phyloP scores from a whole-genome alignment of 768 basidiomycete species.

The Xerocomellus chrysenteron region DNA sequence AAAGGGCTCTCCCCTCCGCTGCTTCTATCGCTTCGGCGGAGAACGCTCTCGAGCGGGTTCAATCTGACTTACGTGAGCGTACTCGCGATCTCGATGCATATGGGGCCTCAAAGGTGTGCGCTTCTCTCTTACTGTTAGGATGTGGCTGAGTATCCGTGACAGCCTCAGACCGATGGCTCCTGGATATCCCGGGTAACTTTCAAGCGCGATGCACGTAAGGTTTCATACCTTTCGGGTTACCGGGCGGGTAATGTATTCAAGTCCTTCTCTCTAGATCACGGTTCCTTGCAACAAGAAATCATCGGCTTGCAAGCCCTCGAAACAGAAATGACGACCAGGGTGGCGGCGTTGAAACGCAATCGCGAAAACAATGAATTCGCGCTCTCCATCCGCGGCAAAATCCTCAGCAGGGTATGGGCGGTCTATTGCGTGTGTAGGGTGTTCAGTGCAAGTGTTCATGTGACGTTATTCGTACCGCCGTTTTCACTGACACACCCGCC shows the following conservation, averaged over 20 bases:
- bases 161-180: conserved; percentile 26
- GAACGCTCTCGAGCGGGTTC: conserved; percentile 56
- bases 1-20: conserved; percentile 23
- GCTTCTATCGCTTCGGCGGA: conserved; percentile 49
- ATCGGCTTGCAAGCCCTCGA: conserved; percentile 66
- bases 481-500: conserved; percentile 15
- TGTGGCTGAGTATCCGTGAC: conserved; percentile 9
- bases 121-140: background rate
- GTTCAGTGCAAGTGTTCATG: conserved; percentile 48
- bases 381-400: conserved; percentile 52
- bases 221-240: conserved; percentile 5
- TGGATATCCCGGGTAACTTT: conserved; percentile 32
- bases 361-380: conserved; percentile 50
- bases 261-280: conserved; percentile 31
- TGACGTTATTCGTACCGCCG: conserved; percentile 3
- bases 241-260: background rate
- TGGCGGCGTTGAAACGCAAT: conserved; percentile 49
- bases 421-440: conserved; percentile 66
- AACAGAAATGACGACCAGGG: conserved; percentile 60
- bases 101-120: conserved; percentile 25
- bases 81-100: conserved; percentile 27
- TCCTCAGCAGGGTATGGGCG: conserved; percentile 57
- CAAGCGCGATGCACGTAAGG: conserved; percentile 34
- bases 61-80: conserved; percentile 51
- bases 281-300: conserved; percentile 51